Evolutionary conservation across 2,329 filamentous ascomycete species (phyloP).

Genomic region (Neopestalotiopsis sp.): DNA sequence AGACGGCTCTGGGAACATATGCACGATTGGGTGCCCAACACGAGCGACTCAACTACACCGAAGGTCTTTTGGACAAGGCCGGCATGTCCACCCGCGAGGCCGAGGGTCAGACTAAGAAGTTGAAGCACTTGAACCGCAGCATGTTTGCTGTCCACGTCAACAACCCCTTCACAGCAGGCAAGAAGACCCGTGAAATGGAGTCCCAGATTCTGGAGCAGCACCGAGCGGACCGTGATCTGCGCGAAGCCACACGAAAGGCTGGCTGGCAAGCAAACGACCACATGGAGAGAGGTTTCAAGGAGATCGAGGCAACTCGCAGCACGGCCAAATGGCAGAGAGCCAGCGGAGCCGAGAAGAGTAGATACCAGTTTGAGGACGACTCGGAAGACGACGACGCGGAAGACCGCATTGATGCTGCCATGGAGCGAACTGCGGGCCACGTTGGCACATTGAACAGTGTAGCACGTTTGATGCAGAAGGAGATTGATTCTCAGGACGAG

Average conservation of each 20-base stretch:
- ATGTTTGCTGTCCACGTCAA: slow-evolving; percentile 87
- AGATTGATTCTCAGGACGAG: slow-evolving; percentile 79
- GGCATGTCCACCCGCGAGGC: slow-evolving; percentile 77
- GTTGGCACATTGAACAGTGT: slow-evolving; percentile 75
- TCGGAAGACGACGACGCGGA: slow-evolving; percentile 43
- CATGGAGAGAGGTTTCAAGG: slow-evolving; percentile 44
- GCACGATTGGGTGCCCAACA: slow-evolving; percentile 78
- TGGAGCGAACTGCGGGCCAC: slow-evolving; percentile 70
- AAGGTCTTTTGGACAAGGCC: slow-evolving; percentile 81
- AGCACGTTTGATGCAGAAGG: slow-evolving; percentile 74
- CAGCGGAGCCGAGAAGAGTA: slow-evolving; percentile 65
- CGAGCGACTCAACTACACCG: slow-evolving; percentile 80
- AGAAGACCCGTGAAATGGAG: slow-evolving; percentile 68
- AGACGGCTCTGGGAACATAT: slow-evolving; percentile 74
- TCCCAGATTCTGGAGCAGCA: slow-evolving; percentile 72
- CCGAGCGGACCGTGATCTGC: slow-evolving; percentile 66
- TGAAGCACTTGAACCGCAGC: slow-evolving; percentile 84
- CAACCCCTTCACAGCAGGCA: slow-evolving; percentile 77
- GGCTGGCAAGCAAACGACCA: slow-evolving; percentile 57
- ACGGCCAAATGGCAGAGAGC: slow-evolving; percentile 28
- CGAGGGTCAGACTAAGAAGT: slow-evolving; percentile 79
- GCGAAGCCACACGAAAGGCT: slow-evolving; percentile 65
- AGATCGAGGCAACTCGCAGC: slow-evolving; percentile 24
- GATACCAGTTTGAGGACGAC: slow-evolving; percentile 82
- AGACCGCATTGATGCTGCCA: slow-evolving; percentile 69